Percentiles rank a stretch among this genome's conserved stretches.
phyloP scores from a whole-genome alignment of 2,329 filamentous ascomycete genomes.

The Lecanosticta acicola region DNA sequence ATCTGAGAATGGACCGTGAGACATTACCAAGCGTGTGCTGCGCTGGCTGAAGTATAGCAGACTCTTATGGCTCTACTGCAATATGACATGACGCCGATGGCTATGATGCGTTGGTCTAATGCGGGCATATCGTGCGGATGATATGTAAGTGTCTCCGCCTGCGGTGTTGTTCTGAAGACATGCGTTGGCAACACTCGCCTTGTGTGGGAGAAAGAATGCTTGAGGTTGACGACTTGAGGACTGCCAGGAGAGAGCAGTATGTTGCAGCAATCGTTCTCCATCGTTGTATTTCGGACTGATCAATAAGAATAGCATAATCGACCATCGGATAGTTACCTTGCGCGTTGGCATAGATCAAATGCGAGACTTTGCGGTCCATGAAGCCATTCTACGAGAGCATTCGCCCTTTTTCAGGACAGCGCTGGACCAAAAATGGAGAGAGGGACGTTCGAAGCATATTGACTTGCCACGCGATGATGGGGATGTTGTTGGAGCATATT shows the following conservation, averaged over 20 bases:
- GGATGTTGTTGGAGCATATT: conserved; percentile 16
- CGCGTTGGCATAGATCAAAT: conserved; percentile 6
- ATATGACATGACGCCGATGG: no score
- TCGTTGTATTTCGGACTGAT: not conserved
- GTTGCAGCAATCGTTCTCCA: not conserved
- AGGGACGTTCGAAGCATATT: conserved; percentile 12
- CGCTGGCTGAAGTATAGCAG: no score
- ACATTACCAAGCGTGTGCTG: not conserved
- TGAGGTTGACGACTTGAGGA: not conserved
- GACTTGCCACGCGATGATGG: conserved; percentile 15
- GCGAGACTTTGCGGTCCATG: conserved; percentile 17
- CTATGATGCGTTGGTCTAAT: no score
- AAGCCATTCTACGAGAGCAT: conserved; percentile 13
- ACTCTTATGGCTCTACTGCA: no score
- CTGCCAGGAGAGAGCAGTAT: not conserved
- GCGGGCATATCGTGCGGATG: no score
- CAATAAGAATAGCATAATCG: conserved; percentile 10
- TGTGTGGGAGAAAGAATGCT: not conserved
- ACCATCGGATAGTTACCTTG: conserved; percentile 15
- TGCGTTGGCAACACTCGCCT: no score
- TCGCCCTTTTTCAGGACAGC: conserved; percentile 19
- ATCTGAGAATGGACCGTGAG: not conserved
- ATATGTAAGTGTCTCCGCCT: no score
- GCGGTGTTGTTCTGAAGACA: no score
- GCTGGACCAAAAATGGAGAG: conserved; percentile 19